phyloP scores from a whole-genome alignment of 1,284 basidiomycete genomes.

The Ceraceosorus guamensis region DNA sequence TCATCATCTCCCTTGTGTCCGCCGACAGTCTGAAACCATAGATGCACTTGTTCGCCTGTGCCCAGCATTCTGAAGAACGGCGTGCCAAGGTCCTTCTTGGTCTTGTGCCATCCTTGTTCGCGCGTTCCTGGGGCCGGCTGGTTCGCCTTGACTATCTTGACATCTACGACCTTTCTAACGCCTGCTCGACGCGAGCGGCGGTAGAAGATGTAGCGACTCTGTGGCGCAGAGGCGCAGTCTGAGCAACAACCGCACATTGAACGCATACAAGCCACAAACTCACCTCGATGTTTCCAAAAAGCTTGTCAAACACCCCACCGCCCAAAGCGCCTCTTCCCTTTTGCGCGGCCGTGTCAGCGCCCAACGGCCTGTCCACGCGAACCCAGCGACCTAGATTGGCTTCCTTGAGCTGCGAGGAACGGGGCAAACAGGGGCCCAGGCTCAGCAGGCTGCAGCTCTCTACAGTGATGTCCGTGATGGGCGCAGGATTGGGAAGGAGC shows the following conservation, averaged over 20 bases:
- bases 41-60: conserved; percentile 17
- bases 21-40: conserved; percentile 22
- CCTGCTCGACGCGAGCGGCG: conserved; percentile 19
- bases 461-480: conserved; percentile 66
- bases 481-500: conserved; percentile 29
- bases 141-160: conserved; percentile 19
- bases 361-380: conserved; percentile 68
- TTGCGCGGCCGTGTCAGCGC: conserved; percentile 55
- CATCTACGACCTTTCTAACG: conserved; percentile 28
- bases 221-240: no score
- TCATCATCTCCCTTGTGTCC: conserved; percentile 3
- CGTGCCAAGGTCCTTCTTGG: conserved; percentile 23
- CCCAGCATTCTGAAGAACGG: conserved; percentile 15
- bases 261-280: no score
- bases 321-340: not conserved
- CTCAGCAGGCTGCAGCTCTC: conserved; percentile 62
- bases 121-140: conserved; percentile 12
- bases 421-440: conserved; percentile 60
- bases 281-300: conserved; percentile 14
- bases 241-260: no score
- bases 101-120: conserved; percentile 26
- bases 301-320: not conserved
- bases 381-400: conserved; percentile 81
- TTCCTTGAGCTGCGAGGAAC: conserved; percentile 64
- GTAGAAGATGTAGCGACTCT: conserved; percentile 32